Evolutionary conservation across 2,329 filamentous ascomycete genomes (phyloP).

Genomic region (Kalaharituber pfeilii): DNA sequence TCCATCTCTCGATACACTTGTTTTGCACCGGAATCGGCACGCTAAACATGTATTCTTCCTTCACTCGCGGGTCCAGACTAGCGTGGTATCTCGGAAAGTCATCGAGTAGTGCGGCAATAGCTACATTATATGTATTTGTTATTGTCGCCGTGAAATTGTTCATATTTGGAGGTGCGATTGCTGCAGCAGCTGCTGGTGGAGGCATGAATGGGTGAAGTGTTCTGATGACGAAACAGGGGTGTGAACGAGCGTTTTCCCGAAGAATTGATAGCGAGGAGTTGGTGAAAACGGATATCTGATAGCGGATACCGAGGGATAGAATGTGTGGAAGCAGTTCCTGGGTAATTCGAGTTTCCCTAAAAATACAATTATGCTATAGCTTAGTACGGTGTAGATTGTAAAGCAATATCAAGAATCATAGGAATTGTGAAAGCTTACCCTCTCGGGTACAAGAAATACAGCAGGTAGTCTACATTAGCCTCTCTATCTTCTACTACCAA

Average conservation of each 20-base stretch:
- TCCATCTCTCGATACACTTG: neutral
- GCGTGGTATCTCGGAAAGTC: neutral
- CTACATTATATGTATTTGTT: neutral
- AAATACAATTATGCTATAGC: neutral
- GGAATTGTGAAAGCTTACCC: neutral
- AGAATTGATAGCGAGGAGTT: neutral
- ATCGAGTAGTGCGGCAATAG: neutral
- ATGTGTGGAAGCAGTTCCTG: neutral
- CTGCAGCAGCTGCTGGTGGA: neutral
- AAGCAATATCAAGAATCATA: neutral
- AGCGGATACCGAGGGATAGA: neutral
- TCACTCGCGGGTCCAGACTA: neutral
- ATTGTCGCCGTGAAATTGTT: neutral
- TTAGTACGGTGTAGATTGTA: neutral
- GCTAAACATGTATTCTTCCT: neutral
- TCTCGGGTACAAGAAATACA: neutral
- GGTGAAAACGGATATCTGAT: neutral
- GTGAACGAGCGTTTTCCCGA: neutral
- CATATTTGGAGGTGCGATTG: neutral
- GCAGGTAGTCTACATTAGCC: neutral
- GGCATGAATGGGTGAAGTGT: neutral
- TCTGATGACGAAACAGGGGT: neutral
- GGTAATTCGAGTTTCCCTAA: neutral
- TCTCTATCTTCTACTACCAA: neutral
- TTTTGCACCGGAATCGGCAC: neutral